Evolutionary conservation across 805 yeast genomes (phyloP).

Genomic region (Kockiozyma suomiensis): DNA sequence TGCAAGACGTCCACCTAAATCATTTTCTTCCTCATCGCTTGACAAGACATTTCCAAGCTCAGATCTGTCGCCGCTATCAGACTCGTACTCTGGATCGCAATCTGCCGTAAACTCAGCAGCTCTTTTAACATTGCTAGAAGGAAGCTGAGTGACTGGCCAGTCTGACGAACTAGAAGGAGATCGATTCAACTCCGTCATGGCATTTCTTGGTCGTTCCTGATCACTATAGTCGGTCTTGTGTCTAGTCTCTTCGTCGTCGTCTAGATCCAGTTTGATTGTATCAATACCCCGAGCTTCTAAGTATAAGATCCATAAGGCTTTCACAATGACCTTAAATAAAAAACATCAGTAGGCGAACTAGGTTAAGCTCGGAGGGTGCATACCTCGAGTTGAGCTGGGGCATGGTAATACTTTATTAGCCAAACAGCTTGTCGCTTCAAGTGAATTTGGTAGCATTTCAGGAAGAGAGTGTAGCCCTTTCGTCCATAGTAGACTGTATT

Average conservation of each 20-base stretch:
- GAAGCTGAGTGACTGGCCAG: no score
- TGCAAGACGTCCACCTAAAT: neutral
- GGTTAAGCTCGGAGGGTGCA: neutral
- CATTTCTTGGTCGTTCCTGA: neutral
- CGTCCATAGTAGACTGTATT: conserved; percentile 51
- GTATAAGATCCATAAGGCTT: conserved; percentile 28
- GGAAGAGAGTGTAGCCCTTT: conserved; percentile 50
- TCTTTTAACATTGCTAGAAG: neutral
- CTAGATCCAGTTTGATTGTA: neutral
- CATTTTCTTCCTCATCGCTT: conserved; percentile 8
- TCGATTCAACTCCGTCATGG: neutral
- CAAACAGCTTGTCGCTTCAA: conserved; percentile 53
- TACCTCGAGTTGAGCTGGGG: conserved; percentile 36
- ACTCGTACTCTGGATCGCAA: no score
- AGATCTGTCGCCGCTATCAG: neutral
- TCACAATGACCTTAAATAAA: conserved; percentile 10
- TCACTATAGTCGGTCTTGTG: neutral
- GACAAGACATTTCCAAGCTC: neutral
- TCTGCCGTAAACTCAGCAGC: no score
- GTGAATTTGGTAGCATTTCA: conserved; percentile 54
- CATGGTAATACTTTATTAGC: conserved; percentile 43
- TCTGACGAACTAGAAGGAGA: no score
- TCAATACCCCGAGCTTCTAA: conserved; percentile 29
- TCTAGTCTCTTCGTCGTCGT: conserved; percentile 1
- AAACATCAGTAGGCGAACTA: neutral